These are phyloP conservation scores for Pyrus pyrifolia DNA, from an alignment of 306 rosid genomes.

Conservation along the genomic window DNA sequence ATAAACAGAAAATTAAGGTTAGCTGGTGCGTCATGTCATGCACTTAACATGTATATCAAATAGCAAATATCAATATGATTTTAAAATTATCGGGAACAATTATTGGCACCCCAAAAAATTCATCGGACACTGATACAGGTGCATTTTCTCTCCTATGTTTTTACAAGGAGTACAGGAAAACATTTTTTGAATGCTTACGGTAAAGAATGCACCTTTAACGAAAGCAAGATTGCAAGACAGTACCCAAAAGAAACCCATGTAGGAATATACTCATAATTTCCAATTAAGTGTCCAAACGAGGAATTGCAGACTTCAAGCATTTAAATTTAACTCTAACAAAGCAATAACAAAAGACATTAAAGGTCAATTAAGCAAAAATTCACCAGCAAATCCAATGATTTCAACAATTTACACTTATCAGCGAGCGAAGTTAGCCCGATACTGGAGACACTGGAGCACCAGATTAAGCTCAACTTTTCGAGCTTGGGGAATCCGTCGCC, in stretches of 20 bases:
- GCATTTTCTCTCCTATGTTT: neutral
- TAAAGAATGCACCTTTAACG: neutral
- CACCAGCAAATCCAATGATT: constrained; percentile 89
- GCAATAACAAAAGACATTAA: neutral
- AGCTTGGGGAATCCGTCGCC: constrained; percentile 78
- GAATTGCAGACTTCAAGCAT: neutral
- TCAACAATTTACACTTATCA: constrained; percentile 45
- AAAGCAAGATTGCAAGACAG: neutral
- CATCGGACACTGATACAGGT: neutral
- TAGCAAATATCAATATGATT: neutral
- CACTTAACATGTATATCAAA: neutral
- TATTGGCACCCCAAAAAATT: neutral
- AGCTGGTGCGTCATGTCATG: neutral
- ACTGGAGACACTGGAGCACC: constrained; percentile 80
- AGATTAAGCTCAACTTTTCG: constrained; percentile 69
- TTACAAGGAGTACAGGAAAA: neutral
- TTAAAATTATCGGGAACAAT: neutral
- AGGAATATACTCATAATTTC: too few species aligned
- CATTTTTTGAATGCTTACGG: neutral
- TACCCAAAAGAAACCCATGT: neutral
- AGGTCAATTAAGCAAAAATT: neutral
- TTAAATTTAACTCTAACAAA: neutral
- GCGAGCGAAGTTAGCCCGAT: constrained; percentile 56
- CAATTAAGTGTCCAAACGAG: too few species aligned
- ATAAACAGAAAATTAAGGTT: constrained; percentile 18